Base-by-base conservation (phyloP, 2,329 filamentous ascomycete genomes). In the Myrmaecium sp. region DNA sequence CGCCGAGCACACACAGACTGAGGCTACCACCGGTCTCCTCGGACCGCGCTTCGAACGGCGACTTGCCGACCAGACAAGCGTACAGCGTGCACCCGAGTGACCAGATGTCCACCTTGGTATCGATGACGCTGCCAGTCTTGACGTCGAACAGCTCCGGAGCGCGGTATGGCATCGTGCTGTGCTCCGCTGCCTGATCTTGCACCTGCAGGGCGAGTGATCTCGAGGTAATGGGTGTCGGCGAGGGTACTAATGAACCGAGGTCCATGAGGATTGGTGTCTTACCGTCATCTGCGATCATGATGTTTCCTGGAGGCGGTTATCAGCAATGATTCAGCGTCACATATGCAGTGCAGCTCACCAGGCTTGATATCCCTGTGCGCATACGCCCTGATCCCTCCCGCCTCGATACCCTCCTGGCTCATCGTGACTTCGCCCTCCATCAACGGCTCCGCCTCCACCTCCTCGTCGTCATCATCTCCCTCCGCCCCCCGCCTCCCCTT, bases 81-180 rank as follows among this genome's bases (percentile, higher is more conserved):
- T 92, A 98, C 23, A 98, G 63, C n/a, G 89, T 95, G 60, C 89
- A 95, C 27, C 89, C 89, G 13, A 98, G 59, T 10, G 81, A 92
- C 89, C 89, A 98, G 37, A 98, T 92, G 52, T 98, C 89, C 21
- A 93, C 82, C 49, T 94, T 94, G 8, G 84, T 92, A 54, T 95
- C 89, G 44, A 98, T 77, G 26, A 82, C 70, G 25, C 76, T 74
- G 35, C 81, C 86, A 3, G 83, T 94, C 56, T 92, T 92, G 30
- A 95, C 89, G 51, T 98, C 89, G 53, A 98, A 98, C 33, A 98
- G 73, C 55, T 98, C 89, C 0, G 89, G 89, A 2, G 89, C 89
- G 32, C 89, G 82, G 57, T 98, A 98, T 0, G 89, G 84, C 86
- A 98, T 95, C 21, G 89, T 98, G 37, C 75, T 86, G 61, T 95